Percentiles rank a stretch among this genome's conserved stretches.
Conservation (phyloP, 2,329 filamentous ascomycete genomes). For the Pezicula rhizophila region DNA sequence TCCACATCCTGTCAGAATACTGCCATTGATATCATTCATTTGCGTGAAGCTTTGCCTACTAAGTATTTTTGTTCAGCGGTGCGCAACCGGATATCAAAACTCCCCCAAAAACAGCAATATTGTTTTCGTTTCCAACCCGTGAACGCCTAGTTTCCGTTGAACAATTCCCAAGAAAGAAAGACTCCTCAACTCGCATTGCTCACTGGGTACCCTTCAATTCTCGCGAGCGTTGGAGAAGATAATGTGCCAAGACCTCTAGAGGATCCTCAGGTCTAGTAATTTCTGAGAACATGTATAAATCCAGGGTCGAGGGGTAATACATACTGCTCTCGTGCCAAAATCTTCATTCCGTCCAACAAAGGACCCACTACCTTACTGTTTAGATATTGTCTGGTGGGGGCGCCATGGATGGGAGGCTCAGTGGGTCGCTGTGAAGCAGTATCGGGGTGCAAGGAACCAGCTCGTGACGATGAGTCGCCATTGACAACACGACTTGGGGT, state of each 20-base stretch:
- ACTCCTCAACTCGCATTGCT: too few relatives aligned
- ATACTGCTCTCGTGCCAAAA: slow-evolving; percentile 64
- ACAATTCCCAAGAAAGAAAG: too few relatives aligned
- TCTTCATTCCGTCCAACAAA: slow-evolving; percentile 70
- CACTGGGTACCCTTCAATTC: slow-evolving; percentile 46
- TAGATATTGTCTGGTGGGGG: slow-evolving; percentile 63
- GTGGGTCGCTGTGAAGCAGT: slow-evolving; percentile 45
- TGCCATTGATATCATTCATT: not conserved
- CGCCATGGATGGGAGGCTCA: slow-evolving; percentile 58
- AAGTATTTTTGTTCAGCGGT: slow-evolving; percentile 3
- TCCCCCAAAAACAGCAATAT: not conserved
- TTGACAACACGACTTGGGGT: slow-evolving; percentile 39
- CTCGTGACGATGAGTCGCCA: slow-evolving; percentile 42
- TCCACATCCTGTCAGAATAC: not conserved
- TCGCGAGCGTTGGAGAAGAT: slow-evolving; percentile 59
- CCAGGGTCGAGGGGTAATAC: slow-evolving; percentile 25
- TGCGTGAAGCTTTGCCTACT: slow-evolving; percentile 3
- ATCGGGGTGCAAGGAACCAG: slow-evolving; percentile 52
- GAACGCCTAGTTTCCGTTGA: too few relatives aligned
- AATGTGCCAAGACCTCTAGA: slow-evolving; percentile 64
- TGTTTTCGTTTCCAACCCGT: not conserved
- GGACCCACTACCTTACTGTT: slow-evolving; percentile 65
- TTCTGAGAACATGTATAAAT: too few relatives aligned
- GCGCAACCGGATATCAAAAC: not conserved
- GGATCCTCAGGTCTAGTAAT: slow-evolving; percentile 56